Percentiles rank a stretch among this genome's conserved stretches.
phyloP scores from a whole-genome alignment of 352 stramenopile genomes.

The Phytophthora foliorum region DNA sequence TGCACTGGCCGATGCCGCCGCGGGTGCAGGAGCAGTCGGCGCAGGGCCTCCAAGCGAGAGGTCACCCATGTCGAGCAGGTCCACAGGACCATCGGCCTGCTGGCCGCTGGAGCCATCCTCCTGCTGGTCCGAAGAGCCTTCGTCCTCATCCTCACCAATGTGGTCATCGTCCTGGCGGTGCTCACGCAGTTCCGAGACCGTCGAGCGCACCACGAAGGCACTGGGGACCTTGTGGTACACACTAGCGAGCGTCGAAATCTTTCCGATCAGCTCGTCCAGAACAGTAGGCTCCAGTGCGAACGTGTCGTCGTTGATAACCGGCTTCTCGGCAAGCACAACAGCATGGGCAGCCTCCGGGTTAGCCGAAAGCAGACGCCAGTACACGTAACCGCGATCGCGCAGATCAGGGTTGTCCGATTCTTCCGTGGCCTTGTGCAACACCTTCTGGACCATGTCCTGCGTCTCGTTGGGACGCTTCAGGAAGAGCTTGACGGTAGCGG shows the following conservation, averaged over 20 bases:
- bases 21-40: slow-evolving; percentile 44
- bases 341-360: slow-evolving; percentile 98
- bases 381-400: slow-evolving; percentile 99
- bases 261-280: slow-evolving; percentile 96
- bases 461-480: slow-evolving; percentile 96
- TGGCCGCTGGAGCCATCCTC: slow-evolving; percentile 51
- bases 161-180: slow-evolving; percentile 75
- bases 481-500: slow-evolving; percentile 99
- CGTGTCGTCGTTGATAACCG: slow-evolving; percentile 99
- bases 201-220: slow-evolving; percentile 88
- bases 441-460: slow-evolving; percentile 97
- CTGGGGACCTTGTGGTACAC: slow-evolving; percentile 98
- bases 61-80: slow-evolving; percentile 89
- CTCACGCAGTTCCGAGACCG: slow-evolving; percentile 78
- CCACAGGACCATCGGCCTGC: slow-evolving; percentile 50
- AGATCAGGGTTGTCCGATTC: slow-evolving; percentile 99
- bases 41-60: slow-evolving; percentile 77
- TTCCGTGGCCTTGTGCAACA: slow-evolving; percentile 98
- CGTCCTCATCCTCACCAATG: slow-evolving; percentile 77
- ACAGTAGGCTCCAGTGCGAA: slow-evolving; percentile 95
- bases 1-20: slow-evolving; percentile 39
- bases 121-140: slow-evolving; percentile 65
- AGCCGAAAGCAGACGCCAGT: slow-evolving; percentile 98
- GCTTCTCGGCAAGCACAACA: slow-evolving; percentile 98
- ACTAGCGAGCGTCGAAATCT: slow-evolving; percentile 98